phyloP scores from a whole-genome alignment of 2,329 filamentous ascomycete genomes.

The Diplodia corticola region DNA sequence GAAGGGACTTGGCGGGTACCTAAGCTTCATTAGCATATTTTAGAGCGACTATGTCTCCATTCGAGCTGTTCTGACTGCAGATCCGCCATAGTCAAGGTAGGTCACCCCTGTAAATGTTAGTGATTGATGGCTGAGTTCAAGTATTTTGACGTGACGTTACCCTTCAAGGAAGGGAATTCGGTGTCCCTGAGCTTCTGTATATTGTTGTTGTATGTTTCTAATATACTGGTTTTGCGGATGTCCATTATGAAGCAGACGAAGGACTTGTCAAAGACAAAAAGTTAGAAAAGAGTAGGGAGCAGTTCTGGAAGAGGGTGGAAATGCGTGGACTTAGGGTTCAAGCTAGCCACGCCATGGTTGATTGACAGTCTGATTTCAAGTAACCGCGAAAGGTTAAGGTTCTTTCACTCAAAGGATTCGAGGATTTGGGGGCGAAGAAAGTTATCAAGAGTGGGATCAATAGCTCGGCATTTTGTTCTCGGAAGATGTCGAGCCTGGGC shows the following conservation, averaged over 20 bases:
- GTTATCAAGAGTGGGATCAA: not conserved
- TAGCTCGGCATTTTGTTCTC: too few relatives aligned
- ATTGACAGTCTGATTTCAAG: not conserved
- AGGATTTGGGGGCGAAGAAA: not conserved
- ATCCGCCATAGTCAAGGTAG: conserved; percentile 61
- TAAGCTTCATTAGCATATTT: conserved; percentile 50
- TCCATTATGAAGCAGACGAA: not conserved
- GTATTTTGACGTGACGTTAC: not conserved
- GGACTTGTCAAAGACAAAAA: too few relatives aligned
- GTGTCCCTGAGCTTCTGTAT: conserved; percentile 42
- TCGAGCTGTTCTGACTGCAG: conserved; percentile 35
- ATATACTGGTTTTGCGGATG: too few relatives aligned
- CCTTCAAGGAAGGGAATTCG: conserved; percentile 44
- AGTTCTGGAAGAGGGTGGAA: not conserved
- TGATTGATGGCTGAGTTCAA: not conserved
- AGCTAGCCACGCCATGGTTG: not conserved
- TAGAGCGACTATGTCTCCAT: not conserved
- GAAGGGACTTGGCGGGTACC: conserved; percentile 72
- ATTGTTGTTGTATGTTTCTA: not conserved
- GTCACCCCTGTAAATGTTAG: conserved; percentile 26
- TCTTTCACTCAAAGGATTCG: not conserved
- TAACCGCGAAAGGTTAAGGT: not conserved
- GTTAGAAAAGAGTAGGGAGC: not conserved
- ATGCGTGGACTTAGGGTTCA: not conserved
- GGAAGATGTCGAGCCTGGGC: too few relatives aligned